phyloP scores from a whole-genome alignment of 179 eudicot species.

The Beta lomatogona region DNA sequence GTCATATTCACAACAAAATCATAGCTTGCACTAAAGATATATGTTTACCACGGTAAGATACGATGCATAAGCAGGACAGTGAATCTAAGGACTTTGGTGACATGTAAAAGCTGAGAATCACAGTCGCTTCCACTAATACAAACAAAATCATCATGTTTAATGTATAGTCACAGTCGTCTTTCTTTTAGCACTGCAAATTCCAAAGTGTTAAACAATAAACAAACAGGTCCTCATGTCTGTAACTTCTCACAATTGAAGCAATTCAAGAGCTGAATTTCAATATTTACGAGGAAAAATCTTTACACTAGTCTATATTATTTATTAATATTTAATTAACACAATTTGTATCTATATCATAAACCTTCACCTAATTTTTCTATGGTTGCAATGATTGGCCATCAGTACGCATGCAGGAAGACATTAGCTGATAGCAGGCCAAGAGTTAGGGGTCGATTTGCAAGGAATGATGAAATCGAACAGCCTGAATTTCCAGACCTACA shows the following conservation, averaged over 20 bases:
- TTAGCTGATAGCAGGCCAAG: slow-evolving; percentile 93
- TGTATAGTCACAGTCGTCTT: slow-evolving; percentile 14
- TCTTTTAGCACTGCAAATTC: not conserved
- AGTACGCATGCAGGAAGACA: slow-evolving; percentile 93
- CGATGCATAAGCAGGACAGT: slow-evolving; percentile 11
- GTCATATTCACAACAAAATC: slow-evolving; percentile 16
- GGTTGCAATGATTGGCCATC: slow-evolving; percentile 19
- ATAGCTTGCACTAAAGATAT: slow-evolving; percentile 21
- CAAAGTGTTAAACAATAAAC: not conserved
- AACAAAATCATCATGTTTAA: slow-evolving; percentile 14
- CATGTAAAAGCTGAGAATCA: slow-evolving; percentile 19
- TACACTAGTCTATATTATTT: not conserved
- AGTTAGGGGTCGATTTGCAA: slow-evolving; percentile 84
- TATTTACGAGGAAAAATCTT: not conserved
- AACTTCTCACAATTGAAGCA: not conserved
- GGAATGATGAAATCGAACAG: slow-evolving; percentile 62
- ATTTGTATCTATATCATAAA: not conserved
- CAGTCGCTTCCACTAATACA: slow-evolving; percentile 23
- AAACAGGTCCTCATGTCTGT: not conserved
- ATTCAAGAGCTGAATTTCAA: slow-evolving; percentile 4
- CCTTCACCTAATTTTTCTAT: not conserved
- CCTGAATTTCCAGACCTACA: slow-evolving; percentile 34
- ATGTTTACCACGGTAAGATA: not conserved
- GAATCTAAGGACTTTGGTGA: slow-evolving; percentile 12
- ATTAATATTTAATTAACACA: not conserved